Percentiles rank a stretch among this genome's conserved stretches.
Evolutionary conservation across 1,284 basidiomycete species (phyloP).

Genomic region (Chalciporus piperatoides): DNA sequence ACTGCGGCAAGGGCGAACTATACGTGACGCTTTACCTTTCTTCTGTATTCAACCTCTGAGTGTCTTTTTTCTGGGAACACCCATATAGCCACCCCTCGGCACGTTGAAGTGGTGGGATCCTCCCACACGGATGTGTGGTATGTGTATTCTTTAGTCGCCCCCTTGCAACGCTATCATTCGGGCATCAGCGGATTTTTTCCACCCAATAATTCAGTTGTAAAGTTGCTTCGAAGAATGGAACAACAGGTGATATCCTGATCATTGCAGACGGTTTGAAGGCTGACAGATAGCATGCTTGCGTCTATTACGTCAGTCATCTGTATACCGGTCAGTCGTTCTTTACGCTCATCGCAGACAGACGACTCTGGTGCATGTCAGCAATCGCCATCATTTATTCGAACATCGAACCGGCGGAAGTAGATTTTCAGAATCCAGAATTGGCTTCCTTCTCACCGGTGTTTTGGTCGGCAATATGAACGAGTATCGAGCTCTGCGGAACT

Average conservation of each 20-base stretch:
- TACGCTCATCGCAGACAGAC: constrained; percentile 4
- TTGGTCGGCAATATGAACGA: constrained; percentile 25
- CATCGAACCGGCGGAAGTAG: constrained; percentile 1
- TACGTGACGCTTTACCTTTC: constrained; percentile 28
- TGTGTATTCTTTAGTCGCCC: constrained; percentile 7
- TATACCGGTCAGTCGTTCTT: neutral
- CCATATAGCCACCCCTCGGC: constrained; percentile 29
- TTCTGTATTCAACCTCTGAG: constrained; percentile 21
- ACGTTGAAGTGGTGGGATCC: constrained; percentile 23
- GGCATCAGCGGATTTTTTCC: constrained; percentile 1
- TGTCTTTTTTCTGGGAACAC: constrained; percentile 18
- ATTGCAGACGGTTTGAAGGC: constrained; percentile 9
- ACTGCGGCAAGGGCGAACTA: constrained; percentile 18
- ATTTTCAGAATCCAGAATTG: neutral
- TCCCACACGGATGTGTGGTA: constrained; percentile 12
- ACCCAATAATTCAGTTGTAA: constrained; percentile 20
- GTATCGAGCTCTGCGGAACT: constrained; percentile 23
- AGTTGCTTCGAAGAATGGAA: constrained; percentile 11
- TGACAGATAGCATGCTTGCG: constrained; percentile 10
- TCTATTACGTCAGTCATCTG: constrained; percentile 7
- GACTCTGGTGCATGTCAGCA: neutral
- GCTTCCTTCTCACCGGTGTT: neutral
- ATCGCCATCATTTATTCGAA: constrained; percentile 6
- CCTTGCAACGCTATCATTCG: constrained; percentile 8
- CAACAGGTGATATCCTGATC: constrained; percentile 21